phyloP scores from a whole-genome alignment of 768 basidiomycete species.

The Boletus huronensis region DNA sequence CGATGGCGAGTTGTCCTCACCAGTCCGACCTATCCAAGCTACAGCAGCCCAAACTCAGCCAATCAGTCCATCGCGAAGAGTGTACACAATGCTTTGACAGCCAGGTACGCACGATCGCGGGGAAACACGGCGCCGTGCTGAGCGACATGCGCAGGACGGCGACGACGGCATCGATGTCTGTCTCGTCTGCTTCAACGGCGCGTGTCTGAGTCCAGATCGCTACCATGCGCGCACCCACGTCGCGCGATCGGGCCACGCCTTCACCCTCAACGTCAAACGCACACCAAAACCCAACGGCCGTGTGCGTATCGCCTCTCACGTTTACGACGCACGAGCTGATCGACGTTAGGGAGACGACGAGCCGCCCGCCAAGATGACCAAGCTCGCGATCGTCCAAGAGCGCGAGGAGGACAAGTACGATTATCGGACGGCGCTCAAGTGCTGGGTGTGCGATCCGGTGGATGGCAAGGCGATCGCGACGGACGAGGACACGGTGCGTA shows the following conservation, averaged over 20 bases:
- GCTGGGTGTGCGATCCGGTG: conserved; percentile 67
- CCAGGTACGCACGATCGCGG: conserved; percentile 51
- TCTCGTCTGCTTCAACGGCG: conserved; percentile 91
- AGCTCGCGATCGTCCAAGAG: conserved; percentile 84
- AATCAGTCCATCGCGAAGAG: conserved; percentile 85
- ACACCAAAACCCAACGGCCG: conserved; percentile 56
- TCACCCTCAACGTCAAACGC: conserved; percentile 80
- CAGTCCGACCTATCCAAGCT: conserved; percentile 46
- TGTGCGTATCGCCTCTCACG: conserved; percentile 45
- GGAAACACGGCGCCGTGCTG: neutral
- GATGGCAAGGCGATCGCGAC: conserved; percentile 45
- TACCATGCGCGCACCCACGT: conserved; percentile 76
- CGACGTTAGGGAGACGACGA: conserved; percentile 61
- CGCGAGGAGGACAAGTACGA: conserved; percentile 89
- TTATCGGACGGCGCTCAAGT: conserved; percentile 58
- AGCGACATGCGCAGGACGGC: conserved; percentile 48
- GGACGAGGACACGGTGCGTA: conserved; percentile 34
- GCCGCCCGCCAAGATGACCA: conserved; percentile 86
- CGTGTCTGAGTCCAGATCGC: conserved; percentile 59
- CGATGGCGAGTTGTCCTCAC: conserved; percentile 48
- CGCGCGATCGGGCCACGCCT: conserved; percentile 65
- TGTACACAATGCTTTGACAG: conserved; percentile 97
- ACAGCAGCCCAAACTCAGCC: conserved; percentile 56
- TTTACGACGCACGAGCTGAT: neutral
- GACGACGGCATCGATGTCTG: conserved; percentile 85